Evolutionary conservation across 805 yeast species (phyloP), one percentile per base, ranked within the genome.

Genomic region (Peterozyma toletana): DNA sequence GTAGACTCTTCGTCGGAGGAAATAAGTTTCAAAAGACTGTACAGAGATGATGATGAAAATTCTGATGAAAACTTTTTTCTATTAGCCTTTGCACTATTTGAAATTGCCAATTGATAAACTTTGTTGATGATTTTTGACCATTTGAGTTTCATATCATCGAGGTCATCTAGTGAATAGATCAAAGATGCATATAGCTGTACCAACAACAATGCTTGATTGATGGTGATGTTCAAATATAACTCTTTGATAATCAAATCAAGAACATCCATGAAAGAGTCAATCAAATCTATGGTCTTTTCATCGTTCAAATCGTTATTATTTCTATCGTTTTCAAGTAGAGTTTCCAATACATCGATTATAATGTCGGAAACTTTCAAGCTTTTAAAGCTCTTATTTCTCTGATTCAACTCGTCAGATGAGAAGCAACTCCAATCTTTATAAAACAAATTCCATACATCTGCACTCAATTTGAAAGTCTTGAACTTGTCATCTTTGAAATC

Each of bases 381-480:
- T 41, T 70, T 68, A 46, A 77, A 64, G 1, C 62, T 47, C 42
- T 60, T 65, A 40, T 66, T 64, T 48, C 79, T 71, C 37, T 60
- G 43, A 39, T 55, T 48, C 13, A 54, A 51, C n/a, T 62, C 42
- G 10, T 43, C 46, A 5, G 18, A 18, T 38, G 47, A 47, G 33
- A 58, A 49, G n/a, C 21, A 37, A 3, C 18, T 30, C 67, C 65
- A 62, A 2, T 53, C 44, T 15, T 54, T 50, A 18, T 69, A 54
- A 50, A 78, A 71, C 9, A 81, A 57, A 11, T 48, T 45, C 91
- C 91, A 84, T 2, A 75, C 59, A 2, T 57, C 53, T 1, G 54
- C 44, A 43, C 63, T 59, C n/a, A 45, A 55, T 51, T 71, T 78
- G 66, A 78, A 79, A 5, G 54, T 48, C 2, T 57, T 48, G n/a